Conservation (phyloP, 306 rosid genomes). For the Glycine latifolia region DNA sequence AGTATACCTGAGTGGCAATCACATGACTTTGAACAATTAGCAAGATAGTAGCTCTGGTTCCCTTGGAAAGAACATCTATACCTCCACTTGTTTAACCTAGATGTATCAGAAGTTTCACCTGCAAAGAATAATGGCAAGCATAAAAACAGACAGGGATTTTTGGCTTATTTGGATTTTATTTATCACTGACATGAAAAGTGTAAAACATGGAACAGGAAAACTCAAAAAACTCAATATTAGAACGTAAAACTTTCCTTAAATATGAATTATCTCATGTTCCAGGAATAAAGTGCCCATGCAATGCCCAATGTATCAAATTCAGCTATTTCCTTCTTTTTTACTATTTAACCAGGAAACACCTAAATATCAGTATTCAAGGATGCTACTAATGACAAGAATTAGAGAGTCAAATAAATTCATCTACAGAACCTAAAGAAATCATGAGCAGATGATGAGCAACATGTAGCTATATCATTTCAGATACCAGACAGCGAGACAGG, state of each 20-base stretch:
- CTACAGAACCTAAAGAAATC: slow-evolving; percentile 9
- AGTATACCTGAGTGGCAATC: too few relatives aligned
- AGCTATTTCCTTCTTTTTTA: neutral
- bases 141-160: neutral
- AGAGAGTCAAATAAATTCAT: slow-evolving; percentile 28
- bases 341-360: neutral
- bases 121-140: slow-evolving; percentile 44
- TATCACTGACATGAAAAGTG: neutral
- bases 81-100: too few relatives aligned
- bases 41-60: too few relatives aligned
- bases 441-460: neutral
- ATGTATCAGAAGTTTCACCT: slow-evolving; percentile 55
- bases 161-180: slow-evolving; percentile 3
- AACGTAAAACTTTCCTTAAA: slow-evolving; percentile 11
- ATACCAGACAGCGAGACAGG: neutral
- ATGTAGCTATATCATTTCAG: neutral
- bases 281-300: neutral
- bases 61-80: too few relatives aligned
- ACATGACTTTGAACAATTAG: too few relatives aligned
- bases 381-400: neutral
- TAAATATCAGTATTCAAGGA: neutral
- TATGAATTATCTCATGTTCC: slow-evolving; percentile 5
- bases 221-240: slow-evolving; percentile 18
- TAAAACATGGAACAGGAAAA: slow-evolving; percentile 8
- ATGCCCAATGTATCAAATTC: slow-evolving; percentile 12